These are phyloP conservation scores for Pseudomonodictys pantanalensis DNA, from an alignment of 495 filamentous ascomycete genomes.

Conservation along the genomic window DNA sequence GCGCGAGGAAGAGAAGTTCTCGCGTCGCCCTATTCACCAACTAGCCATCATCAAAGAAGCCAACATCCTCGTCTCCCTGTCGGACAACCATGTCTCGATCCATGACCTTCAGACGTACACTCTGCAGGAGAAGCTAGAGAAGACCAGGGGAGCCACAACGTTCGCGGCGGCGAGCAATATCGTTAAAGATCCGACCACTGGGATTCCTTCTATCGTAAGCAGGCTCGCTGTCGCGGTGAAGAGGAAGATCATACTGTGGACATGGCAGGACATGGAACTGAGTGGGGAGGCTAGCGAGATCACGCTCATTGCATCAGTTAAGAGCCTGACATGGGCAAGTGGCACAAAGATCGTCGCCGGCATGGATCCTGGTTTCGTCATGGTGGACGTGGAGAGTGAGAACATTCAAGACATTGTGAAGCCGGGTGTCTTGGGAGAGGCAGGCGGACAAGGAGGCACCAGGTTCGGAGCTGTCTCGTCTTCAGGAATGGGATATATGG, in stretches of 20 bases:
- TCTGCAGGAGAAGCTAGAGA: constrained; percentile 70
- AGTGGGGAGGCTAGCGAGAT: constrained; percentile 70
- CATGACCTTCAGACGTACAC: constrained; percentile 84
- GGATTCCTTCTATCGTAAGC: constrained; percentile 86
- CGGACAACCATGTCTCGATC: constrained; percentile 80
- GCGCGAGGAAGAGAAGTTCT: constrained; percentile 91
- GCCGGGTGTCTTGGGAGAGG: constrained; percentile 70
- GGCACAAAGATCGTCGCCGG: constrained; percentile 82
- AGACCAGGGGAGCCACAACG: constrained; percentile 80
- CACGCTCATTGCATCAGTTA: constrained; percentile 71
- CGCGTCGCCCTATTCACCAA: constrained; percentile 81
- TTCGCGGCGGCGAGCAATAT: constrained; percentile 96
- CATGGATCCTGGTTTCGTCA: constrained; percentile 80
- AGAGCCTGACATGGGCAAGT: constrained; percentile 84
- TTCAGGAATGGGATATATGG: constrained; percentile 91
- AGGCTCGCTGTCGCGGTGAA: constrained; percentile 89
- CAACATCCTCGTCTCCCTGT: constrained; percentile 82
- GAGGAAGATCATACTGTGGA: constrained; percentile 83
- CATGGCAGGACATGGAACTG: constrained; percentile 93
- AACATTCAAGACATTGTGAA: constrained; percentile 73
- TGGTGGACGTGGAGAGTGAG: constrained; percentile 76
- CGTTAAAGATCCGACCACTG: constrained; percentile 79
- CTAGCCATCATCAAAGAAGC: constrained; percentile 94
- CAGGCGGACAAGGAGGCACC: constrained; percentile 58
- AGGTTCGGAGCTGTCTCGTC: constrained; percentile 66